phyloP scores from a whole-genome alignment of 768 basidiomycete genomes.

The Lactifluus volemus region DNA sequence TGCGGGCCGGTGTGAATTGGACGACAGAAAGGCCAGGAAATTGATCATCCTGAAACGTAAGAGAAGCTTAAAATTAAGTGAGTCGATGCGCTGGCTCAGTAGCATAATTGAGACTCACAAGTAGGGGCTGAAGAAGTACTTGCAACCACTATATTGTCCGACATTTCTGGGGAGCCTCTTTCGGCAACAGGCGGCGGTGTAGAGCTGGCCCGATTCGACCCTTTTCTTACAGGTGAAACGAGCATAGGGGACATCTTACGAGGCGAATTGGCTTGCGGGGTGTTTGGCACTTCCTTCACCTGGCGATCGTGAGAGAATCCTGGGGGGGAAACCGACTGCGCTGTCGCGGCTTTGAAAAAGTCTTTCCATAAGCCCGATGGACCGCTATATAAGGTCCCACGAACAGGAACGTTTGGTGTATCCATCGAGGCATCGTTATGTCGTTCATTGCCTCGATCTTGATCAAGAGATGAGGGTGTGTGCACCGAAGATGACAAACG shows the following conservation, averaged over 20 bases:
- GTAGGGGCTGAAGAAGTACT: not conserved
- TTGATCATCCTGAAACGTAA: not conserved
- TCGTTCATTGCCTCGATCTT: not conserved
- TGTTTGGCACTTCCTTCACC: not conserved
- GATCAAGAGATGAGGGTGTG: not conserved
- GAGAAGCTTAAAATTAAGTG: not conserved
- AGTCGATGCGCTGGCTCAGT: not conserved
- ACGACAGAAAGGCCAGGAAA: conserved; percentile 6
- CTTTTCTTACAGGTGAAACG: not conserved
- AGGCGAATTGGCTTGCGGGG: not conserved
- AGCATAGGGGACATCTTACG: not conserved
- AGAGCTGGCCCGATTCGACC: not conserved
- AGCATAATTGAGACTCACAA: not conserved
- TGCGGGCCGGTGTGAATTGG: conserved; percentile 12
- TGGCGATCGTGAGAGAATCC: not conserved
- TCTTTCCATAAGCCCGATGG: conserved; percentile 11
- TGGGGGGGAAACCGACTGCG: not conserved
- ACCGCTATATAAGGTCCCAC: conserved; percentile 14
- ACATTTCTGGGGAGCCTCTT: not conserved
- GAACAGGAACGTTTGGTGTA: not conserved
- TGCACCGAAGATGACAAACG: not conserved
- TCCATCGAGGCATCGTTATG: not conserved
- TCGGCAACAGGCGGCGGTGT: not conserved
- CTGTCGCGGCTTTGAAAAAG: conserved; percentile 1
- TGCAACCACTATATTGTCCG: not conserved